These are phyloP conservation scores for Aspergillus biplanus DNA, from an alignment of 495 filamentous ascomycete genomes.

Conservation along the genomic window DNA sequence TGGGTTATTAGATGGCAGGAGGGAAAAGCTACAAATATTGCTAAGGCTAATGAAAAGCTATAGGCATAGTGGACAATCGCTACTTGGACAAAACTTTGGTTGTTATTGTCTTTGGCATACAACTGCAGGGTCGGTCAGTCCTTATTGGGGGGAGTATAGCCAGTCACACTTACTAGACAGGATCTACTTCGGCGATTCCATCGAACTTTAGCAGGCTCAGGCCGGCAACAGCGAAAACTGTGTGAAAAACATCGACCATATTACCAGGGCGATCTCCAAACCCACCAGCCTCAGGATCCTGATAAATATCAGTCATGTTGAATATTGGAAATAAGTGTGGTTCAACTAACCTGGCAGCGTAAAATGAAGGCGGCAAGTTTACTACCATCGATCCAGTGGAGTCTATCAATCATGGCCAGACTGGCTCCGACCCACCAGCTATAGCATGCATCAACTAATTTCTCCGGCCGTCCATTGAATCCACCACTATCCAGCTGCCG, in stretches of 20 bases:
- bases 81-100: slow-evolving; percentile 53
- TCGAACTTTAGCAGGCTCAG: slow-evolving; percentile 79
- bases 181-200: slow-evolving; percentile 79
- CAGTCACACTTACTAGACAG: slow-evolving; percentile 70
- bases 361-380: slow-evolving; percentile 82
- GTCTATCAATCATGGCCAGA: slow-evolving; percentile 81
- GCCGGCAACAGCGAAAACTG: slow-evolving; percentile 84
- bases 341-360: slow-evolving; percentile 65
- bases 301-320: slow-evolving; percentile 21
- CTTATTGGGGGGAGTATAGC: slow-evolving; percentile 2
- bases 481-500: slow-evolving; percentile 85
- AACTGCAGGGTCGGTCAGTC: slow-evolving; percentile 43
- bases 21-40: slow-evolving; percentile 33
- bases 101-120: slow-evolving; percentile 73
- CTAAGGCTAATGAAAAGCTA: not conserved
- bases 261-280: slow-evolving; percentile 89
- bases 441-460: slow-evolving; percentile 95
- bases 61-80: slow-evolving; percentile 11
- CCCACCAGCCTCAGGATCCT: slow-evolving; percentile 84
- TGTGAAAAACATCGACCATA: slow-evolving; percentile 98
- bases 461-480: slow-evolving; percentile 92
- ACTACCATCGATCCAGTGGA: slow-evolving; percentile 87
- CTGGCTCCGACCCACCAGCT: slow-evolving; percentile 97
- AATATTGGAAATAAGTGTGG: not conserved
- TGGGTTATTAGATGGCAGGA: slow-evolving; percentile 80